phyloP scores from a whole-genome alignment of 2,329 filamentous ascomycete genomes.

The Nothopassalora personata region DNA sequence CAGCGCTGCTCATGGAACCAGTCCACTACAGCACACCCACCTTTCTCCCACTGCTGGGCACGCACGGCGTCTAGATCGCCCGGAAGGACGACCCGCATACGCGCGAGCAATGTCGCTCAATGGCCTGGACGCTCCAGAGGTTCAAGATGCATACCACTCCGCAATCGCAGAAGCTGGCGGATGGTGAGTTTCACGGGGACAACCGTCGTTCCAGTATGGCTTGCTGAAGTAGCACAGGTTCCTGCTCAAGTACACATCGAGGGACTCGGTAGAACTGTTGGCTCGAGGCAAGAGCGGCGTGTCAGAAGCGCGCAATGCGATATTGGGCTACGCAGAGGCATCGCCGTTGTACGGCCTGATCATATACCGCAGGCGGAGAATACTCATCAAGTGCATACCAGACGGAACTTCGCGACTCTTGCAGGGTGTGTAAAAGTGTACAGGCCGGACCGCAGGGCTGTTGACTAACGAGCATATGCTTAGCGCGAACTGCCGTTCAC shows the following conservation, averaged over 20 bases:
- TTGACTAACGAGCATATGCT: constrained; percentile 1
- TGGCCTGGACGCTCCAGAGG: constrained; percentile 75
- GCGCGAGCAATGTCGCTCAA: constrained; percentile 75
- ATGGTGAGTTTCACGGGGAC: constrained; percentile 63
- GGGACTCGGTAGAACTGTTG: constrained; percentile 80
- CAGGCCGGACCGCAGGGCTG: not conserved
- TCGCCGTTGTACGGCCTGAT: constrained; percentile 90
- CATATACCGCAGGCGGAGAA: constrained; percentile 81
- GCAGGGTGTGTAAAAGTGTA: constrained; percentile 62
- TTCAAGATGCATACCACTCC: constrained; percentile 79
- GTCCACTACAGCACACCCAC: constrained; percentile 5
- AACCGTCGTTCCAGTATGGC: not conserved
- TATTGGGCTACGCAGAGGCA: constrained; percentile 73
- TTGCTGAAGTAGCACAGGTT: constrained; percentile 59
- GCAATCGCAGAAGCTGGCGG: constrained; percentile 79
- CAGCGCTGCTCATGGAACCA: constrained; percentile 11
- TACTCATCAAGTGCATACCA: constrained; percentile 87
- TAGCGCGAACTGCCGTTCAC: constrained; percentile 75
- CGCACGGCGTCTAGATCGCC: not conserved
- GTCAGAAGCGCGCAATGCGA: constrained; percentile 71
- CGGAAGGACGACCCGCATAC: constrained; percentile 3
- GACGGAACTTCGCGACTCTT: constrained; percentile 85
- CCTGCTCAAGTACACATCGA: constrained; percentile 80
- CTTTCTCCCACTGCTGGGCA: constrained; percentile 3
- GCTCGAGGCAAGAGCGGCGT: constrained; percentile 75